phyloP scores from a whole-genome alignment of 2,329 filamentous ascomycete genomes.

The Tolypocladium ophioglossoides region DNA sequence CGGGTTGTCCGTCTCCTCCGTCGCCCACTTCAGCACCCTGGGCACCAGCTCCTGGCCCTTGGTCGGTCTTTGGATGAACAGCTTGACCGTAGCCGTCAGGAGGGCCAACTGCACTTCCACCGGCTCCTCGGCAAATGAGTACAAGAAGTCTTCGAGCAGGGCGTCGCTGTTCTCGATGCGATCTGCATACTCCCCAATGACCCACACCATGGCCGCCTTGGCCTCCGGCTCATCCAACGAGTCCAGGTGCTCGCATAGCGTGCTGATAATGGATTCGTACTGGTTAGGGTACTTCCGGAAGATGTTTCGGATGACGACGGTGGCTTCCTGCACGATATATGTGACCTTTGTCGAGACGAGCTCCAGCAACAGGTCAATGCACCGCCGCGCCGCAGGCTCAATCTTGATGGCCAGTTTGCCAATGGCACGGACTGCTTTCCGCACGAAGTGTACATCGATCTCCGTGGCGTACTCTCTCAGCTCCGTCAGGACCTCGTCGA shows the following conservation, averaged over 20 bases:
- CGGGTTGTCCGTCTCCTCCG: constrained; percentile 97
- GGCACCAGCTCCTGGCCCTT: constrained; percentile 90
- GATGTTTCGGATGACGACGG: constrained; percentile 96
- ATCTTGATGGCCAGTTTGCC: constrained; percentile 99
- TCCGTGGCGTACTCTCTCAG: constrained; percentile 94
- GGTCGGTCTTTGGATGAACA: constrained; percentile 94
- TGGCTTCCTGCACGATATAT: constrained; percentile 98
- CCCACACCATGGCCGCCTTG: constrained; percentile 98
- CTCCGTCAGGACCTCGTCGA: constrained; percentile 88
- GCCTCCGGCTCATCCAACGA: constrained; percentile 95
- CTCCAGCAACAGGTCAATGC: constrained; percentile 86
- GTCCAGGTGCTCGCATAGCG: constrained; percentile 90
- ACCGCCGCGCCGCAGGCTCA: constrained; percentile 79
- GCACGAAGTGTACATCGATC: constrained; percentile 97
- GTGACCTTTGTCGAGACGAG: constrained; percentile 96
- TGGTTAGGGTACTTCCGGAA: constrained; percentile 99
- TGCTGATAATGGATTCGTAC: constrained; percentile 95
- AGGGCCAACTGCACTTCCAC: constrained; percentile 93
- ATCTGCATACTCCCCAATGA: constrained; percentile 95
- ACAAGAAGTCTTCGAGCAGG: constrained; percentile 87
- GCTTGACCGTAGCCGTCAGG: constrained; percentile 90
- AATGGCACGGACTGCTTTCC: constrained; percentile 93
- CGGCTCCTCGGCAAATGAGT: constrained; percentile 86
- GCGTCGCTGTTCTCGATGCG: constrained; percentile 95
- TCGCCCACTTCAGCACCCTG: constrained; percentile 95